Base-by-base conservation (phyloP, 768 basidiomycete genomes). In the Mycena chlorophos region DNA sequence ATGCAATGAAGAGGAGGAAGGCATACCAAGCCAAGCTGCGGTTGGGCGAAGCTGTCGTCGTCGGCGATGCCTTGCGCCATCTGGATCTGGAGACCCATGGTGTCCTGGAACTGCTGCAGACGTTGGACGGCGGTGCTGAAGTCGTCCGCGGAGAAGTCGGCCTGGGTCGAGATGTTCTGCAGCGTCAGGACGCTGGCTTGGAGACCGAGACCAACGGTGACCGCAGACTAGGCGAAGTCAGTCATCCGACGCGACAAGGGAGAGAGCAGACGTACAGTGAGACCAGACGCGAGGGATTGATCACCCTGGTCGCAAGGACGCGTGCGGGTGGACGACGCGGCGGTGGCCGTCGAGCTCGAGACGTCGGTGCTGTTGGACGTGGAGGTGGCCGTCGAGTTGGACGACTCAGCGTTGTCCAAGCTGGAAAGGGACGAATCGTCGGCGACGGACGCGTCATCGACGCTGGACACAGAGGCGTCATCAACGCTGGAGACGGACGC, bases 221-320 rank as follows among this genome's bases (percentile, higher is more conserved):
- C 46, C 2, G n/a, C 31, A 30, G 61, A 51, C 3, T 45, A 19
- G 23, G n/a, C n/a, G n/a, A n/a, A n/a, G n/a, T n/a, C n/a, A n/a
- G n/a, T n/a, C n/a, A n/a, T n/a, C n/a, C n/a, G n/a, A n/a, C n/a
- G n/a, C n/a, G n/a, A n/a, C n/a, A n/a, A n/a, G n/a, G n/a, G n/a
- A n/a, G n/a, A n/a, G n/a, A n/a, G n/a, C n/a, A n/a, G n/a, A n/a
- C n/a, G n/a, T n/a, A n/a, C n/a, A n/a, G n/a, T n/a, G n/a, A 58
- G 54, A 17, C 56, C 61, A 2, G 54, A 52, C 3, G 61, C 61
- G 23, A 62, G 57, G 37, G 56, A 51, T 38, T 62, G 61, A 54
- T 62, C 61, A 22, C 57, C 57, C 51, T 52, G 51, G 50, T 62
- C 61, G 29, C 61, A 62, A 16, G 45, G 16, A 31, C 61, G 61